Conservation (phyloP, 2,329 filamentous ascomycete genomes). For the Dactylellina cionopaga region DNA sequence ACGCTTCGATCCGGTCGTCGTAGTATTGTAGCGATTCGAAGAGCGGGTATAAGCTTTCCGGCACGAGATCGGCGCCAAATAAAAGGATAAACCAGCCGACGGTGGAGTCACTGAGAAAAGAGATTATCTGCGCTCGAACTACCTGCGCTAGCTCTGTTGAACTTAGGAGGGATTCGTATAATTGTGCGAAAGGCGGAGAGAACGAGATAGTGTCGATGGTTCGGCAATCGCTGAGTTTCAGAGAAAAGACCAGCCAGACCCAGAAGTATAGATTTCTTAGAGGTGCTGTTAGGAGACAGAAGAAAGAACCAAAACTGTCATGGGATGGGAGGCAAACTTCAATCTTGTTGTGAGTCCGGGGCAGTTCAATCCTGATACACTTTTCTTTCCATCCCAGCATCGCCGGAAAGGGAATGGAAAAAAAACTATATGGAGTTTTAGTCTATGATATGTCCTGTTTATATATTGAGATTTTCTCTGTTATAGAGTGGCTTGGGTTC, state of each 20-base stretch:
- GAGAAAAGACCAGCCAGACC: slow-evolving; percentile 31
- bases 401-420: background rate
- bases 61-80: slow-evolving; percentile 2
- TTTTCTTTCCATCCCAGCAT: slow-evolving; percentile 43
- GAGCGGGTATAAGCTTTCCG: slow-evolving; percentile 11
- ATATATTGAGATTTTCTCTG: background rate
- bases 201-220: background rate
- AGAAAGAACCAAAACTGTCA: background rate
- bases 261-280: slow-evolving; percentile 34
- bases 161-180: slow-evolving; percentile 29
- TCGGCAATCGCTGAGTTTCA: background rate
- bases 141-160: slow-evolving; percentile 20
- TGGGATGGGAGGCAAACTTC: slow-evolving; percentile 24
- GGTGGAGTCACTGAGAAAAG: background rate
- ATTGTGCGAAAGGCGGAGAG: slow-evolving; percentile 14
- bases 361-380: slow-evolving; percentile 17
- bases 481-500: too few species aligned
- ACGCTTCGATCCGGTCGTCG: slow-evolving; percentile 44
- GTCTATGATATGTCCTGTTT: background rate
- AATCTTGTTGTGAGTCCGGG: background rate
- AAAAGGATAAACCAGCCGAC: slow-evolving; percentile 33
- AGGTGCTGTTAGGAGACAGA: slow-evolving; percentile 5
- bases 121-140: background rate
- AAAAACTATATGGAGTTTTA: slow-evolving; percentile 1
- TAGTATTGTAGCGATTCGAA: slow-evolving; percentile 43